Evolutionary conservation across 2,329 filamentous ascomycete genomes (phyloP).

Genomic region (Colletotrichum agaves): DNA sequence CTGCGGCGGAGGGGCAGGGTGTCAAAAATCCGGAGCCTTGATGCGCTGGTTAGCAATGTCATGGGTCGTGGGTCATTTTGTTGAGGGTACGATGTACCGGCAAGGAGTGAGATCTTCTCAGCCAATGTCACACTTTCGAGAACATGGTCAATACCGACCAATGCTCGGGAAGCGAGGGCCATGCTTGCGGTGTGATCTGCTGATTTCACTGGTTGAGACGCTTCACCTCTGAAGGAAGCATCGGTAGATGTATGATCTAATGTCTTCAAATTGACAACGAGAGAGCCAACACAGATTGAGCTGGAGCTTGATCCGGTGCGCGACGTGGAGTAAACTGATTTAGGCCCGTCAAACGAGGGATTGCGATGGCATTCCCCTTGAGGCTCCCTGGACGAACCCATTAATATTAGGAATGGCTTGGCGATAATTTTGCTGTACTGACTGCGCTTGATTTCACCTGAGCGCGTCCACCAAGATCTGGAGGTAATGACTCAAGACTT

Average conservation of each 20-base stretch:
- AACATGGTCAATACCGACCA: conserved; percentile 61
- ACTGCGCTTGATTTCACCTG: too few species aligned
- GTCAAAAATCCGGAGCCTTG: conserved; percentile 76
- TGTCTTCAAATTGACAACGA: too few species aligned
- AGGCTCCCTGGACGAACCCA: background rate
- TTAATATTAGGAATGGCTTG: too few species aligned
- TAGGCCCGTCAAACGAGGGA: background rate
- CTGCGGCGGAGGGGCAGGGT: conserved; percentile 68
- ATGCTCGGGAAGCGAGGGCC: background rate
- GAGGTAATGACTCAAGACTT: too few species aligned
- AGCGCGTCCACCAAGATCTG: too few species aligned
- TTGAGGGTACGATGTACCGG: conserved; percentile 49
- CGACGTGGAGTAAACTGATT: conserved; percentile 10
- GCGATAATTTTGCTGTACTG: too few species aligned
- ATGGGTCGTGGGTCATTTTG: too few species aligned
- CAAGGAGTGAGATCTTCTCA: conserved; percentile 64
- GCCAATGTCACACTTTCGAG: conserved; percentile 62
- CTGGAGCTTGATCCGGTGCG: background rate
- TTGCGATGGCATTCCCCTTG: background rate
- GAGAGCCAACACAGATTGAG: too few species aligned
- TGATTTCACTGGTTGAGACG: too few species aligned
- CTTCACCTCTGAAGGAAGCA: background rate
- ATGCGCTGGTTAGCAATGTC: too few species aligned
- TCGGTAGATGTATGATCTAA: background rate
- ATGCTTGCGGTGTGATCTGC: background rate